Evolutionary conservation across 192 early-diverging fungal genomes (phyloP), one percentile per base, ranked within the genome.

Genomic region (Gaertneriomyces sp.): DNA sequence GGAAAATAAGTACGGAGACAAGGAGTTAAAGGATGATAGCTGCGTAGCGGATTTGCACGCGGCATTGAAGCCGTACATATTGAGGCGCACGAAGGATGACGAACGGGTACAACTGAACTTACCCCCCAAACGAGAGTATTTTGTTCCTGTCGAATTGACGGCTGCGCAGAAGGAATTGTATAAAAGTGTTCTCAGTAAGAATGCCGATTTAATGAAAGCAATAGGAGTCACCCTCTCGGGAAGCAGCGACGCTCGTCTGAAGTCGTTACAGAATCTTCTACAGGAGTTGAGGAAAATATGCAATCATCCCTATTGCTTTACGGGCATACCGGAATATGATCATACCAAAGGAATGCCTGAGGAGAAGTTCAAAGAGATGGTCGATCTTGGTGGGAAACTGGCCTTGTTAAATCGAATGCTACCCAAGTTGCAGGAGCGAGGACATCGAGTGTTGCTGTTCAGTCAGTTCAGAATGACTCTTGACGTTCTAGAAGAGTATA

Each of bases 391-490:
- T 55, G 87, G 75, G 9, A 91, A 92, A 63, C 63, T 92, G 33
- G 61, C 75, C 33, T 61, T 92, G 1, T 73, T 92, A 7, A 70
- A 86, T 53, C 75, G 75, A 45, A 89, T 92, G 86, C 60, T 91
- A 2, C 76, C 75, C 0, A 86, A 89, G 63, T 60, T 92, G 25
- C 78, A 85, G 50, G 75, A 63, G 12, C 58, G 74, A 8, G 79
- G 84, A 0, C 79, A 89, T 71, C 77, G 86, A 12, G 78, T 95
- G 0, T 70, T 98, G 5, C 70, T 98, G 20, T 98, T 98, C 64
- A 86, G 84, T 52, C 92, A 93, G 68, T 93, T 95, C 72, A 91
- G 87, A n/a, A 70, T 83, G 20, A 84, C 88, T 61, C 74, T 98
- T 19, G 87, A 93, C 68, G 81, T 98, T 20, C 66, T 96, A 11